These are phyloP conservation scores for Triticum urartu DNA, from an alignment of 176 grass and related monocot species.

Conservation along the genomic window DNA sequence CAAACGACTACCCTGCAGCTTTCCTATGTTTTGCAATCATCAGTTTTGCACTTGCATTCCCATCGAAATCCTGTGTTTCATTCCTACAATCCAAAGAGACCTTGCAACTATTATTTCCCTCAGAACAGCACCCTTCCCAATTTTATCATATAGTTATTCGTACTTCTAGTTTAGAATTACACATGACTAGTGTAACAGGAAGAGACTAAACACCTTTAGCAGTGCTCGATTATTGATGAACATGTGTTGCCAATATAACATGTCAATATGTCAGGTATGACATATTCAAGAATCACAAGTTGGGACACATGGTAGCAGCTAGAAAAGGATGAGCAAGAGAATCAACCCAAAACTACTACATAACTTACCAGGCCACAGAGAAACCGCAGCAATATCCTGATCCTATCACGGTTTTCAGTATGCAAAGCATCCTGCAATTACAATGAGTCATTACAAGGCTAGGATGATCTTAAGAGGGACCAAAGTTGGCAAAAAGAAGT, in stretches of 20 bases:
- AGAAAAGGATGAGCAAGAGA: constrained; percentile 25
- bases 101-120: neutral
- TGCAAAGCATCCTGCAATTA: constrained; percentile 80
- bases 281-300: constrained; percentile 18
- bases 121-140: neutral
- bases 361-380: constrained; percentile 79
- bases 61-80: neutral
- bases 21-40: neutral
- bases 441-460: neutral
- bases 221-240: constrained; percentile 10
- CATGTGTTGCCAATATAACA: constrained; percentile 22
- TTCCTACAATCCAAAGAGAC: neutral
- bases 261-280: neutral
- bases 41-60: neutral
- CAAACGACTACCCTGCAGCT: neutral
- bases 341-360: constrained; percentile 11
- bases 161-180: constrained; percentile 11
- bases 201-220: constrained; percentile 13
- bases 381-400: constrained; percentile 90
- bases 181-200: neutral
- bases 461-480: neutral
- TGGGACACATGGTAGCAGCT: neutral
- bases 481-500: neutral
- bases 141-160: neutral
- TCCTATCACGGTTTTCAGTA: constrained; percentile 73